Conservation (phyloP, 345 rosid genomes). For the Pistacia vera region DNA sequence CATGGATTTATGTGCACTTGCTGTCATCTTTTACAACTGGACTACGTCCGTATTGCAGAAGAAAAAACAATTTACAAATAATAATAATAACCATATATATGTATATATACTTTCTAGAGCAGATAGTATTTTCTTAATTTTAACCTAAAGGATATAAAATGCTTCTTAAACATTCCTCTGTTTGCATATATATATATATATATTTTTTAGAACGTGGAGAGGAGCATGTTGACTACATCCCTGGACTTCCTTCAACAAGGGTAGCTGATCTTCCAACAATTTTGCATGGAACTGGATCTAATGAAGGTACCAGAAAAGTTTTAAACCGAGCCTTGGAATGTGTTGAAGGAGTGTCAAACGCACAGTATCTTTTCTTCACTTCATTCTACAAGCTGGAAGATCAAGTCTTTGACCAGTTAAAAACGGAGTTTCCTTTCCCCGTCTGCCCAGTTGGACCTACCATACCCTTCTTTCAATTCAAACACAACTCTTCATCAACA, state of each 20-base stretch:
- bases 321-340: neutral
- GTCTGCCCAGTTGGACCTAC: conserved; percentile 33
- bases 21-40: conserved; percentile 4
- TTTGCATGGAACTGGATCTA: conserved; percentile 8
- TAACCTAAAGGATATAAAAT: no score
- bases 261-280: conserved; percentile 26
- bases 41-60: neutral
- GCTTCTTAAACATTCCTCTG: no score
- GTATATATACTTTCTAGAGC: no score
- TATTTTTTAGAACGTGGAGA: conserved; percentile 30
- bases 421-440: conserved; percentile 1
- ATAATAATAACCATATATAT: no score
- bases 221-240: conserved; percentile 39
- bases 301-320: no score
- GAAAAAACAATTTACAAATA: no score
- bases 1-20: no score
- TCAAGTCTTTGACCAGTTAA: conserved; percentile 14
- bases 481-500: neutral
- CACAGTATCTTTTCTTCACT: conserved; percentile 27
- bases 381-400: conserved; percentile 31
- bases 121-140: no score
- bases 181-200: no score
- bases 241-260: conserved; percentile 36
- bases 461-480: conserved; percentile 24
- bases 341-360: conserved; percentile 6